Base-by-base conservation (phyloP, 2,329 filamentous ascomycete species). In the Trichophyton verrucosum region DNA sequence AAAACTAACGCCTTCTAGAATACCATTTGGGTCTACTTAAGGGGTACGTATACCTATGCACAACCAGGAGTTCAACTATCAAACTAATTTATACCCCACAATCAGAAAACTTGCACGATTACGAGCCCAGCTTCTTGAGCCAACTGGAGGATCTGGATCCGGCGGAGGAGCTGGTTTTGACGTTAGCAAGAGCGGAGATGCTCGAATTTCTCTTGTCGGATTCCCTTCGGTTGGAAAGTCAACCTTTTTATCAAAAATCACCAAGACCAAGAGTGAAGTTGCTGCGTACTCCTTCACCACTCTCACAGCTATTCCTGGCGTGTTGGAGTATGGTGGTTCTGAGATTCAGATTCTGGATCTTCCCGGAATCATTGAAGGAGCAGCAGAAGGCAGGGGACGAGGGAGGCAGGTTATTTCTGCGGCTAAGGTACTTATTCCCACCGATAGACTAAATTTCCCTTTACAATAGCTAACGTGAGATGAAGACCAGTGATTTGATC, bases 181-280 rank as follows among this genome's bases (percentile, higher is more conserved):
- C 71, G 94, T 99, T 47, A 94, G 88, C 73, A 99, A 99, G 77
- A 92, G 87, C 66, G 94, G 94, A 65, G 94, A 99, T 79, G 94
- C 94, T 13, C 86, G 94, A 70, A 97, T 99, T 76, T 91, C 95
- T 1, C 84, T 99, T 1, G 95, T 99, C 60, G 94, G 94, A n/a
- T 99, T 99, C 69, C 94, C 95, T 0, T 99, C 95, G 0, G 94
- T 99, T 58, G 94, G 94, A 73, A 99, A 99, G 78, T 99, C 94
- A 1, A 99, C 94, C 0, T 97, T 99, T 72, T 75, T 99, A n/a
- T 96, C 91, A 57, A 96, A 97, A 72, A 95, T 99, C 73, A 99
- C 94, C 57, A 97, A 96, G 77, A 99, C 95, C 44, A 91, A 90
- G 71, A 96, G 91, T 58, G 92, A 96, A 73, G 91, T 96, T 30